Evolutionary conservation across 345 rosid species (phyloP).

Genomic region (Gossypium anomalum): DNA sequence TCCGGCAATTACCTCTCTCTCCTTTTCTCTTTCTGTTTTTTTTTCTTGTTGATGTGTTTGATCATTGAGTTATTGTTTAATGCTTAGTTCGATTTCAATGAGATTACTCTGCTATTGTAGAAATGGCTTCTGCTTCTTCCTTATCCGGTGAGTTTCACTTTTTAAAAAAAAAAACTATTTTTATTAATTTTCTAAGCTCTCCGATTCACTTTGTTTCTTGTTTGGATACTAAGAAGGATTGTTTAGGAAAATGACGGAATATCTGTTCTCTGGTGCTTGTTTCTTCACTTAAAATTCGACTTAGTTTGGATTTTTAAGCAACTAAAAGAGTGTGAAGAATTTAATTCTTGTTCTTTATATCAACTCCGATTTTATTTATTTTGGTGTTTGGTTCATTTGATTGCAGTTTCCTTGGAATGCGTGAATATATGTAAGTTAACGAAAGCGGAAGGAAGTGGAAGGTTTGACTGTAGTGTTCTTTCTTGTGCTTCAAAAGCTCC

Average conservation of each 20-base stretch:
- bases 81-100: slow-evolving; percentile 46
- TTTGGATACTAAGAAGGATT: slow-evolving; percentile 15
- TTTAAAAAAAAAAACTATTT: background rate
- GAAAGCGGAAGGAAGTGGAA: slow-evolving; percentile 65
- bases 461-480: slow-evolving; percentile 67
- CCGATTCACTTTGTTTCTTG: slow-evolving; percentile 1
- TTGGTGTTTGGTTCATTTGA: slow-evolving; percentile 13
- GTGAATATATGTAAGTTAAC: slow-evolving; percentile 69
- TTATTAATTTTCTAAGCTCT: background rate
- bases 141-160: slow-evolving; percentile 51
- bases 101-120: slow-evolving; percentile 44
- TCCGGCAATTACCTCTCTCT: no score
- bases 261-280: background rate
- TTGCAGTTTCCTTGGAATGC: slow-evolving; percentile 78
- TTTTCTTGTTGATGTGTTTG: background rate
- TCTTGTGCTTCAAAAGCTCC: slow-evolving; percentile 94
- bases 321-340: background rate
- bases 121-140: slow-evolving; percentile 80
- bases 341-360: background rate
- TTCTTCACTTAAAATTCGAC: slow-evolving; percentile 1
- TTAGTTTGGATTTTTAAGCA: background rate
- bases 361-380: background rate
- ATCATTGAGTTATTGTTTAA: slow-evolving; percentile 12
- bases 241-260: slow-evolving; percentile 13
- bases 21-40: slow-evolving; percentile 1